A percentile compares a stretch with the other conserved stretches of the same genome.
phyloP scores from a whole-genome alignment of 441 rosid species.

The Populus hybrid region DNA sequence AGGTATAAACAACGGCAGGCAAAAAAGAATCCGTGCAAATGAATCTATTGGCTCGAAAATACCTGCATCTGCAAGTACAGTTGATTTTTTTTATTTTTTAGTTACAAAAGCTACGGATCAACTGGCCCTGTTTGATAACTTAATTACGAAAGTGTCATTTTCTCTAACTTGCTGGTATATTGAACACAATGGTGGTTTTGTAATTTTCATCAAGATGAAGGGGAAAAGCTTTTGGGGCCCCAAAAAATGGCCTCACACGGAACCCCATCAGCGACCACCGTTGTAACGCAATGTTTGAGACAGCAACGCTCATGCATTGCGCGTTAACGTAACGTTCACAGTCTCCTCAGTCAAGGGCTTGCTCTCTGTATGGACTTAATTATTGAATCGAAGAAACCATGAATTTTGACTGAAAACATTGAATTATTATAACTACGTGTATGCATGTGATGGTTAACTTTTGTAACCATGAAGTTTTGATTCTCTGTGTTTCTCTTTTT shows the following conservation, averaged over 20 bases:
- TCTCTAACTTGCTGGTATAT: accelerated
- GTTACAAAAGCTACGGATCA: neutral
- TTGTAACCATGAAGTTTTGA: neutral
- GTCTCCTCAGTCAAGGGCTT: conserved; percentile 5
- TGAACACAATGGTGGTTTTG: neutral
- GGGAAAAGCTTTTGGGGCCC: neutral
- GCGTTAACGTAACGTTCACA: conserved; percentile 39
- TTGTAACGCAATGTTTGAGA: conserved; percentile 16
- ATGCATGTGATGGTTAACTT: neutral
- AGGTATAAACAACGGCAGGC: conserved; percentile 40
- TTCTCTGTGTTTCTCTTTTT: neutral
- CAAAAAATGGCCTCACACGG: neutral
- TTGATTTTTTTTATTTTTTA: neutral
- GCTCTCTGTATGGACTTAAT: neutral
- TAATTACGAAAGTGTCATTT: conserved; percentile 1
- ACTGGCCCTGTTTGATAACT: neutral
- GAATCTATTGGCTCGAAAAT: conserved; percentile 46
- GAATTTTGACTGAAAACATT: neutral
- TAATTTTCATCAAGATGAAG: neutral
- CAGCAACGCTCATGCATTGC: conserved; percentile 35
- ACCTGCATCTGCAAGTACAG: conserved; percentile 15
- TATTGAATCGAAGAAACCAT: neutral
- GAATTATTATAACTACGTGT: too few relatives aligned
- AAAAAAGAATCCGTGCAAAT: conserved; percentile 29
- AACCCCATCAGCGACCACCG: conserved; percentile 25